Conservation (phyloP, 768 basidiomycete genomes). For the Lentinula guzmanii region DNA sequence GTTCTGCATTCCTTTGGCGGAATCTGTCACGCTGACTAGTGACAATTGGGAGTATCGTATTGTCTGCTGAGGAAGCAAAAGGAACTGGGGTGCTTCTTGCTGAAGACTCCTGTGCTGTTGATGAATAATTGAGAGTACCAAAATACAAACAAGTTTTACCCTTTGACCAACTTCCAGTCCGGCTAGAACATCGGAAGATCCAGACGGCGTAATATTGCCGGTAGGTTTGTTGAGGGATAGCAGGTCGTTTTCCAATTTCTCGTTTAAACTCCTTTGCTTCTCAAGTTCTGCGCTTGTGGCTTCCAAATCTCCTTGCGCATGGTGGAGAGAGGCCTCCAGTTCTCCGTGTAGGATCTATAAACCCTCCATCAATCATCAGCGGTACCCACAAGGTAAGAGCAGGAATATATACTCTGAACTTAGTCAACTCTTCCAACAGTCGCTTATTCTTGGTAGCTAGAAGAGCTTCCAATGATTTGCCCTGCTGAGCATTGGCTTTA, state of each 20-base stretch:
- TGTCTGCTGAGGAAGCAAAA: conserved; percentile 74
- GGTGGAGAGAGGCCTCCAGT: conserved; percentile 63
- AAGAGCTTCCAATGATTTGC: conserved; percentile 83
- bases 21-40: conserved; percentile 98
- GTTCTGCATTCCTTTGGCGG: conserved; percentile 91
- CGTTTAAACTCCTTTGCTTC: conserved; percentile 76
- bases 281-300: conserved; percentile 60
- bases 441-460: conserved; percentile 92
- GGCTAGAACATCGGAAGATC: conserved; percentile 52
- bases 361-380: background rate
- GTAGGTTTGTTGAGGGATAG: conserved; percentile 62
- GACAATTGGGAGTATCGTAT: conserved; percentile 96
- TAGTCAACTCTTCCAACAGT: conserved; percentile 88
- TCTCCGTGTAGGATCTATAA: conserved; percentile 76
- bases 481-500: conserved; percentile 70
- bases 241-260: conserved; percentile 89
- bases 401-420: conserved; percentile 60
- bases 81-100: conserved; percentile 60
- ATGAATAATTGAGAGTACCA: conserved; percentile 2
- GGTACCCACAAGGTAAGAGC: background rate
- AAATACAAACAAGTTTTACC: conserved; percentile 11
- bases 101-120: conserved; percentile 21
- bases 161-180: conserved; percentile 68
- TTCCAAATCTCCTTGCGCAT: conserved; percentile 52
- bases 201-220: conserved; percentile 25